Evolutionary conservation across 345 rosid genomes (phyloP), one percentile per base, ranked within the genome.

Genomic region (Dipteronia dyeriana): DNA sequence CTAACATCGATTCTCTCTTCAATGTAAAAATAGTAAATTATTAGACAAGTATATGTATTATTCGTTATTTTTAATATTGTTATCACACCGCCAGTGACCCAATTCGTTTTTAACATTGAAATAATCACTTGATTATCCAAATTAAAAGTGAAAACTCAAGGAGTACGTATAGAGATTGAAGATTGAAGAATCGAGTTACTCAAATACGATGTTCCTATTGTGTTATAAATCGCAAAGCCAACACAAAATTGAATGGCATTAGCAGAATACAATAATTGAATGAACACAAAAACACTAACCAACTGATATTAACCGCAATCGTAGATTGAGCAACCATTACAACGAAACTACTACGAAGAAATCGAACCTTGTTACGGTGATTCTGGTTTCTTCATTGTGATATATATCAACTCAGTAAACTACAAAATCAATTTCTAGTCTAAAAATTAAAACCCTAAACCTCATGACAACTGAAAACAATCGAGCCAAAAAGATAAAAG

Each of bases 391-490:
- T 16, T 53, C 23, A 20, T 17, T 62, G 22, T n/a, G 12, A 59
- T 38, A 34, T 38, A 34, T 34, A 34, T 59, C 12, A 34, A 22
- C 76, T 7, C 19, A 39, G n/a, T 16, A 29, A 13, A 17, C 68
- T 63, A 47, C 62, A 74, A 64, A 63, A 64, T 29, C 70, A 1
- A 47, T 17, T 23, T 74, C 29, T 25, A 19, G n/a, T 5, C 68
- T 61, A 61, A 29, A 10, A 62, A 14, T 74, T 74, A 20, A 31
- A 74, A 38, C 5, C 29, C 70, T 74, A 74, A 26, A 74, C 26
- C 61, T 31, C 49, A 61, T 74, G 26, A 45, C 5, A 43, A 74
- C 43, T 19, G 20, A 65, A 38, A 38, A 59, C 38, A 22, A 73
- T 12, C 65, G 10, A 34, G 20, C n/a, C 60, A 38, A 43, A n/a